These are phyloP conservation scores for Neopestalotiopsis sp. DNA, from an alignment of 2,329 filamentous ascomycete species.

Conservation along the genomic window DNA sequence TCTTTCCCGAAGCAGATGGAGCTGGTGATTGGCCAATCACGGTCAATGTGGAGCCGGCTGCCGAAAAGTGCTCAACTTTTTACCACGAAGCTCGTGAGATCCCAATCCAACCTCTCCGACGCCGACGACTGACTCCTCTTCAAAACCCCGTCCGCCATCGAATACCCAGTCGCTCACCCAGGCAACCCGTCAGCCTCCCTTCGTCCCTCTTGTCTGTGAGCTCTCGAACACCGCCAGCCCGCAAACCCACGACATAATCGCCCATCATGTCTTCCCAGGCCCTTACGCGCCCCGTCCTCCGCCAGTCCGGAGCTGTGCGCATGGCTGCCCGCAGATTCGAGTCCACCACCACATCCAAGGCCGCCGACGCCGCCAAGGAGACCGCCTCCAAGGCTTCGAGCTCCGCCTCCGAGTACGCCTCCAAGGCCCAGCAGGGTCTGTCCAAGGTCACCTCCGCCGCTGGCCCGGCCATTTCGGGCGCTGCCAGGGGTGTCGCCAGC, in stretches of 20 bases:
- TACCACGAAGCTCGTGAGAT: conserved; percentile 17
- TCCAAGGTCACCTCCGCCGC: conserved; percentile 82
- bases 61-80: conserved; percentile 19
- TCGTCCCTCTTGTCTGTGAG: conserved; percentile 18
- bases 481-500: conserved; percentile 68
- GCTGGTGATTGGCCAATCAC: conserved; percentile 14
- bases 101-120: conserved; percentile 25
- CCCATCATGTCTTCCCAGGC: conserved; percentile 34
- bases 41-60: conserved; percentile 13
- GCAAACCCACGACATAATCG: background rate
- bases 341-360: conserved; percentile 58
- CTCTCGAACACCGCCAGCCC: conserved; percentile 7
- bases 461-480: conserved; percentile 76
- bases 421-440: conserved; percentile 82
- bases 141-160: conserved; percentile 28
- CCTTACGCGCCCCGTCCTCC: conserved; percentile 37
- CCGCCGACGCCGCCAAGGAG: conserved; percentile 39
- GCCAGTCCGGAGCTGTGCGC: conserved; percentile 36
- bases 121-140: conserved; percentile 18
- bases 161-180: conserved; percentile 38
- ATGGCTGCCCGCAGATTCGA: conserved; percentile 62
- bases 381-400: conserved; percentile 47
- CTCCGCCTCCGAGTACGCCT: conserved; percentile 49
- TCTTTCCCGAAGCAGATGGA: background rate
- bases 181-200: conserved; percentile 23